Evolutionary conservation across 1,284 basidiomycete genomes (phyloP).

Genomic region (Ustilago crameri): DNA sequence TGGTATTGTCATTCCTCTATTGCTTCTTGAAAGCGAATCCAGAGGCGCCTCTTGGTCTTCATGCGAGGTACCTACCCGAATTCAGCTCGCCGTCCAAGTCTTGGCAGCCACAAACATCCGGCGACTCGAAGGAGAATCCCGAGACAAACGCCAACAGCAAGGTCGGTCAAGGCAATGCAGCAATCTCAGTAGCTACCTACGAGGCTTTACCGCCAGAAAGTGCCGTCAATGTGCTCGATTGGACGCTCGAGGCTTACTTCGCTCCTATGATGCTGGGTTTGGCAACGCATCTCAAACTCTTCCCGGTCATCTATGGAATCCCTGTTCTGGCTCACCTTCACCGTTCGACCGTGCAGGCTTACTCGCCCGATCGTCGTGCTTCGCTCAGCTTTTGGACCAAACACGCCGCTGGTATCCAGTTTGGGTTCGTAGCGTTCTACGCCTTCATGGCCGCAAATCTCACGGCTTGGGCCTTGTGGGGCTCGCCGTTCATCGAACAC

Average conservation of each 20-base stretch:
- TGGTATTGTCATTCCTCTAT: constrained; percentile 80
- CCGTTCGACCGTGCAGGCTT: constrained; percentile 39
- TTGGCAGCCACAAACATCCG: not conserved
- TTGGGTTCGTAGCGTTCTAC: constrained; percentile 76
- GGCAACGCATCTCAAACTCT: constrained; percentile 70
- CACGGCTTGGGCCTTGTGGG: constrained; percentile 75
- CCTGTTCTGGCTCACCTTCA: constrained; percentile 77
- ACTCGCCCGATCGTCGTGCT: constrained; percentile 24
- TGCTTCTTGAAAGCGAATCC: constrained; percentile 57
- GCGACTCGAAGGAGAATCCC: not conserved
- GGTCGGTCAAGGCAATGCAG: not conserved
- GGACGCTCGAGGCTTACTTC: constrained; percentile 50
- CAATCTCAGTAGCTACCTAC: constrained; percentile 15
- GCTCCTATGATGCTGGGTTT: constrained; percentile 58
- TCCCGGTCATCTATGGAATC: constrained; percentile 88
- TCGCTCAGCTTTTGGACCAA: constrained; percentile 34
- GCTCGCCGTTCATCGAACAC: constrained; percentile 87
- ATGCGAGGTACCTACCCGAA: constrained; percentile 11
- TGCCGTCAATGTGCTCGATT: constrained; percentile 38
- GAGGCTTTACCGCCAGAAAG: constrained; percentile 41
- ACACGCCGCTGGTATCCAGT: constrained; percentile 73
- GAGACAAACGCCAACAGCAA: no score
- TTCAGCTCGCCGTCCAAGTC: constrained; percentile 8
- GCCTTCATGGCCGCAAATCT: constrained; percentile 78
- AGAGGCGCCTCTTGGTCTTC: constrained; percentile 43